phyloP scores from a whole-genome alignment of 495 filamentous ascomycete species.

The Hypoxylon cercidicola region DNA sequence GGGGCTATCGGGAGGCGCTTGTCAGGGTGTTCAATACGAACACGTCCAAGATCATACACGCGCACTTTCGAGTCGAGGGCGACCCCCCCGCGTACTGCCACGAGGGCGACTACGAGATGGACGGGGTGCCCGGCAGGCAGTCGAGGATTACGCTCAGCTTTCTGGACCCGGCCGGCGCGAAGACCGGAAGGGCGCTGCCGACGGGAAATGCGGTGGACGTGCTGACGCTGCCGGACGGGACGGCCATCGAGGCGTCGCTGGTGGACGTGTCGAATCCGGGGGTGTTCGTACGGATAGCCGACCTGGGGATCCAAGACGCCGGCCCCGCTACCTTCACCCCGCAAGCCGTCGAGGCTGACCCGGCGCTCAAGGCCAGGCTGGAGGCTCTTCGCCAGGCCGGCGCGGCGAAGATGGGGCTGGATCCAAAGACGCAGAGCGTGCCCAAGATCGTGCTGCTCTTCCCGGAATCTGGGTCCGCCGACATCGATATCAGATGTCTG shows the following conservation, averaged over 20 bases:
- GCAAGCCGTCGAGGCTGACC: slow-evolving; percentile 60
- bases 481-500: slow-evolving; percentile 58
- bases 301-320: slow-evolving; percentile 54
- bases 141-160: slow-evolving; percentile 70
- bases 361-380: slow-evolving; percentile 59
- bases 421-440: slow-evolving; percentile 64
- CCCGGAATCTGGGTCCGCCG: slow-evolving; percentile 18
- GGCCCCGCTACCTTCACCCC: slow-evolving; percentile 59
- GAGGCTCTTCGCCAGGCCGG: slow-evolving; percentile 70
- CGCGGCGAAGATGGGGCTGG: slow-evolving; percentile 71
- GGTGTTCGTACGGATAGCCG: slow-evolving; percentile 67
- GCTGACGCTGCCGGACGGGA: slow-evolving; percentile 64
- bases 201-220: slow-evolving; percentile 67
- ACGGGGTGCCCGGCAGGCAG: slow-evolving; percentile 71
- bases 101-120: slow-evolving; percentile 68
- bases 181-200: slow-evolving; percentile 72
- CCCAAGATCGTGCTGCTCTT: slow-evolving; percentile 75
- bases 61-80: slow-evolving; percentile 56
- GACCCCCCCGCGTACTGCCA: slow-evolving; percentile 54
- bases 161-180: slow-evolving; percentile 71
- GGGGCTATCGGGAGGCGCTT: slow-evolving; percentile 46
- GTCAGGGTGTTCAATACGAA: slow-evolving; percentile 62
- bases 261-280: slow-evolving; percentile 74
- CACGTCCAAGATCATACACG: slow-evolving; percentile 59
- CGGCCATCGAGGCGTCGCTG: slow-evolving; percentile 57